Evolutionary conservation across 2,329 filamentous ascomycete genomes (phyloP).

Genomic region (Trichoderma sp.): DNA sequence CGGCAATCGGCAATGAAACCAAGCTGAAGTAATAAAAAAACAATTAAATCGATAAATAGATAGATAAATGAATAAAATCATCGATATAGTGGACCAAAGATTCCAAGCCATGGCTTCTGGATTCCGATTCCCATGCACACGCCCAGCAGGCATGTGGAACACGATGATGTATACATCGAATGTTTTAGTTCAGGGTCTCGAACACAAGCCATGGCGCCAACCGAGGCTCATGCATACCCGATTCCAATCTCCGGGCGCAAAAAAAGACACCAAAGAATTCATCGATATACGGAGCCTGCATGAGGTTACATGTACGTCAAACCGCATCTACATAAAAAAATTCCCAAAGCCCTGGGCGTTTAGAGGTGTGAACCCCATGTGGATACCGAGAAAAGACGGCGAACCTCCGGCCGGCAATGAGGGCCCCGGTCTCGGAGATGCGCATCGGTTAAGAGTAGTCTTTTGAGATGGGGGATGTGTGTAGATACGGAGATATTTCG

Average conservation of each 20-base stretch:
- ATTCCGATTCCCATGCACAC: not conserved
- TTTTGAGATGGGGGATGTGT: not conserved
- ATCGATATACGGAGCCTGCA: not conserved
- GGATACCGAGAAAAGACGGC: not conserved
- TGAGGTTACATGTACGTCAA: not conserved
- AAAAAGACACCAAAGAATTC: not conserved
- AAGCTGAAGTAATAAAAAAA: not conserved
- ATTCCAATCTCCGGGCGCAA: not conserved
- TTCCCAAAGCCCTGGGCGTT: not conserved
- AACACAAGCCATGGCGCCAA: not conserved
- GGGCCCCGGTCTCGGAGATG: constrained; percentile 5
- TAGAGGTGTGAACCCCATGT: not conserved
- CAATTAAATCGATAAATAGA: not conserved
- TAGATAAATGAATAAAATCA: not conserved
- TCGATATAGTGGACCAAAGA: not conserved
- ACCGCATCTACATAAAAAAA: not conserved
- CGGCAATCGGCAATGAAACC: not conserved
- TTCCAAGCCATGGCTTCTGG: not conserved
- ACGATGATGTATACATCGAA: not conserved
- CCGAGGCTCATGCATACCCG: not conserved
- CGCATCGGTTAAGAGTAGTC: not conserved
- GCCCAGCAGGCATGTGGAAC: not conserved
- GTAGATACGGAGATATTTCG: not conserved
- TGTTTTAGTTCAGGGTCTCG: not conserved
- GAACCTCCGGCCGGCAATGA: not conserved